Evolutionary conservation across 345 rosid genomes (phyloP).

Genomic region (Melaleuca alternifolia): DNA sequence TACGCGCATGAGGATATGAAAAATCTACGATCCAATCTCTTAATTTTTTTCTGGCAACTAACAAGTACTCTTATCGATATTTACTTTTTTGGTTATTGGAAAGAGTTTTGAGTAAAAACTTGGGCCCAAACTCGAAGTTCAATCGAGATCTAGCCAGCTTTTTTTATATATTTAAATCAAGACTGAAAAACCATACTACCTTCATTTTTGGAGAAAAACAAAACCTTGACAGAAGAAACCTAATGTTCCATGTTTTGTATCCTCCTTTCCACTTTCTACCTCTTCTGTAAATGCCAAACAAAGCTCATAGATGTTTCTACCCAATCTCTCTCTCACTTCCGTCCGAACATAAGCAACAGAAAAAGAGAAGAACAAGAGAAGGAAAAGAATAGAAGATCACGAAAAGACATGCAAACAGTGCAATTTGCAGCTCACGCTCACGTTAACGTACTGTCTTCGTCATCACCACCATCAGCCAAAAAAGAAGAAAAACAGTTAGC

Average conservation of each 20-base stretch:
- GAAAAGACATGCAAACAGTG: neutral
- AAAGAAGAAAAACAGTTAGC: neutral
- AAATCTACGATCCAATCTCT: neutral
- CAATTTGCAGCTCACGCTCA: neutral
- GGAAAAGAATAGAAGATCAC: neutral
- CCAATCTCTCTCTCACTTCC: neutral
- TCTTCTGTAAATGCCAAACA: neutral
- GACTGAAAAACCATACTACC: neutral
- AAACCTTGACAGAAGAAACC: neutral
- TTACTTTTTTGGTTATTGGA: neutral
- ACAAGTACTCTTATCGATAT: neutral
- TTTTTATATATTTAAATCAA: neutral
- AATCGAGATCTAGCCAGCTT: neutral
- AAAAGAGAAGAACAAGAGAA: neutral
- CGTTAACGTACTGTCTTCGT: neutral
- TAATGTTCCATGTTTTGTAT: neutral
- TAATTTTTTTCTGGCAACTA: neutral
- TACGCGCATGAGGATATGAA: neutral
- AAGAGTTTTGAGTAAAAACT: neutral
- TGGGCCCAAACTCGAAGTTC: neutral
- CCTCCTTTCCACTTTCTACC: neutral
- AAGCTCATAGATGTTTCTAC: neutral
- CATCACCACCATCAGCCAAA: neutral
- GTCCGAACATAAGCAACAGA: neutral
- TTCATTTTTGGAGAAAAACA: neutral